phyloP scores from a whole-genome alignment of 2,329 filamentous ascomycete species.

The Cladosporium austrohemisphaericum region DNA sequence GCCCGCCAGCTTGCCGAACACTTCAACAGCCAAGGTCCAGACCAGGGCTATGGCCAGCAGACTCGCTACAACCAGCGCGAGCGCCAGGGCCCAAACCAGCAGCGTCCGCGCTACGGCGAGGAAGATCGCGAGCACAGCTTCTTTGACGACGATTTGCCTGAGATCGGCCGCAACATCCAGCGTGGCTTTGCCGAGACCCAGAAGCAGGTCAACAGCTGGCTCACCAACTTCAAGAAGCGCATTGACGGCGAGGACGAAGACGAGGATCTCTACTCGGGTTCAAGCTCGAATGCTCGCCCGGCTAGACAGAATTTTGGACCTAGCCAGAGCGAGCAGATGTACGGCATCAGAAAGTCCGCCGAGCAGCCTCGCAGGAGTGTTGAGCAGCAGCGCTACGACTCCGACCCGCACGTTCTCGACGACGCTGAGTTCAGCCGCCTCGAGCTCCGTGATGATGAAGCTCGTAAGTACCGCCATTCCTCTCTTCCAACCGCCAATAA shows the following conservation, averaged over 20 bases:
- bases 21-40: constrained; percentile 52
- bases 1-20: constrained; percentile 91
- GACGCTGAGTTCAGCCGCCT: constrained; percentile 74
- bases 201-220: constrained; percentile 87
- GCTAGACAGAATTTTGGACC: constrained; percentile 35
- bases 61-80: constrained; percentile 34
- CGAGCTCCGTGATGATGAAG: constrained; percentile 60
- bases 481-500: background rate
- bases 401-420: constrained; percentile 82
- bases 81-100: constrained; percentile 36
- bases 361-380: constrained; percentile 59
- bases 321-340: constrained; percentile 37
- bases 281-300: constrained; percentile 24
- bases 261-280: constrained; percentile 42
- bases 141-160: constrained; percentile 90
- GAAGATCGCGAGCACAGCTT: constrained; percentile 77
- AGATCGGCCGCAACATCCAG: constrained; percentile 86
- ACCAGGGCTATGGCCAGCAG: constrained; percentile 28
- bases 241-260: constrained; percentile 81
- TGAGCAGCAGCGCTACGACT: constrained; percentile 89
- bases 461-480: constrained; percentile 34
- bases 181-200: constrained; percentile 96
- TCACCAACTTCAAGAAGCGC: constrained; percentile 85
- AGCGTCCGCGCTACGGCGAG: constrained; percentile 48
- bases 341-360: constrained; percentile 34